phyloP scores from a whole-genome alignment of 176 grass and related monocot species.

The Carex myosuroides region DNA sequence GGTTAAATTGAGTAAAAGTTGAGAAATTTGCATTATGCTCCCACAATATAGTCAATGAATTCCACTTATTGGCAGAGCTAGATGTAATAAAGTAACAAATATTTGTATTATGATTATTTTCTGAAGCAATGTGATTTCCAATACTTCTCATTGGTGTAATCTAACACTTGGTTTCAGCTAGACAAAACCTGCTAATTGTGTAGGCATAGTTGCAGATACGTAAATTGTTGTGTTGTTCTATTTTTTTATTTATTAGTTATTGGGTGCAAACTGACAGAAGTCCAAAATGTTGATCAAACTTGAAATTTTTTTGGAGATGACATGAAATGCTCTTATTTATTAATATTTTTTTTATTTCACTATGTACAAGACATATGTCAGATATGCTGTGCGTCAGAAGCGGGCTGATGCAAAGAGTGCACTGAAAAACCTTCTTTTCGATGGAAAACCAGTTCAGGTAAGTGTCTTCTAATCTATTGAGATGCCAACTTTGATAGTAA shows the following conservation, averaged over 20 bases:
- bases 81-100: not conserved
- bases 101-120: not conserved
- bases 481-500: not conserved
- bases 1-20: not conserved
- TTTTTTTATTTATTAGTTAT: not conserved
- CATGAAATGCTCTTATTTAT: not conserved
- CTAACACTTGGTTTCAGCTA: not conserved
- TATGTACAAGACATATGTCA: constrained; percentile 34
- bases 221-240: not conserved
- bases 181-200: not conserved
- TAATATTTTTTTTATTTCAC: not conserved
- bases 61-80: not conserved
- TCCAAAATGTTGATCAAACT: not conserved
- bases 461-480: not conserved
- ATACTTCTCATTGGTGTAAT: not conserved
- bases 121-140: not conserved
- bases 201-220: not conserved
- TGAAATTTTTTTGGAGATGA: not conserved
- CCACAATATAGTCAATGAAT: not conserved
- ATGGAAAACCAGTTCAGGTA: constrained; percentile 53
- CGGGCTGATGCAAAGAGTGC: constrained; percentile 53
- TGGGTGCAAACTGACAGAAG: not conserved
- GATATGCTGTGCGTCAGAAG: constrained; percentile 54
- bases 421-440: constrained; percentile 58
- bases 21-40: not conserved